Evolutionary conservation across 257 asterid species (phyloP), one percentile per base, ranked within the genome.

Genomic region (Jaltomata sinuosa): DNA sequence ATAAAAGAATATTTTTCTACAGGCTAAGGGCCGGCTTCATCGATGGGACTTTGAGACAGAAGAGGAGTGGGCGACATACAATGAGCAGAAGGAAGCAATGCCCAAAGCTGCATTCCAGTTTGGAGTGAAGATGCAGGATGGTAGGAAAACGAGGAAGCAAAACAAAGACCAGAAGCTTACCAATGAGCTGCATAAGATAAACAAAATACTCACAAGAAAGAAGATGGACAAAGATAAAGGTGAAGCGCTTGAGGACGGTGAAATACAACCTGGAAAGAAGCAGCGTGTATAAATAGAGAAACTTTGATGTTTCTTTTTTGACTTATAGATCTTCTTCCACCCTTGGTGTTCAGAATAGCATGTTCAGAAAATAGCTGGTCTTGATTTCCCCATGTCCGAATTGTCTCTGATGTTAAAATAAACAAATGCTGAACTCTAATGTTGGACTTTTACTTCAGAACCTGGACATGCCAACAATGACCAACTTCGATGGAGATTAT

Each of bases 101-200:
- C 99, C 99, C 2, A 97, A 97, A 92, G 98, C 98, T 85, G 99
- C 99, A 84, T 97, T 97, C 92, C 99, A 97, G 93, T 97, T 97
- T 69, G 99, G 99, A 31, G 98, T 95, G 87, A 97, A 97, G 88
- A 97, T 97, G 99, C 98, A 95, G 88, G 99, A 97, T 62, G 99
- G 99, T 3, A 91, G 99, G 79, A 97, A 97, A 91, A 97, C 99
- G 0, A 88, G 99, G 10, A 97, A 97, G 85, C 99, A 95, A 89
- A 97, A 95, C 88, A 95, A 94, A 87, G 99, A 97, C 11, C 99
- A 97, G 95, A 97, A 97, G 80, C 89, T 97, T 65, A 95, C 93
- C 18, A 97, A 97, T 74, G 99, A 97, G 83, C 91, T 97, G 83
- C 99, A 97, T 90, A 95, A 93, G 94, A 97, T 97, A 65, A 93